These are phyloP conservation scores for Pichia sp. DNA, from an alignment of 1,139 yeast genomes.

Conservation along the genomic window DNA sequence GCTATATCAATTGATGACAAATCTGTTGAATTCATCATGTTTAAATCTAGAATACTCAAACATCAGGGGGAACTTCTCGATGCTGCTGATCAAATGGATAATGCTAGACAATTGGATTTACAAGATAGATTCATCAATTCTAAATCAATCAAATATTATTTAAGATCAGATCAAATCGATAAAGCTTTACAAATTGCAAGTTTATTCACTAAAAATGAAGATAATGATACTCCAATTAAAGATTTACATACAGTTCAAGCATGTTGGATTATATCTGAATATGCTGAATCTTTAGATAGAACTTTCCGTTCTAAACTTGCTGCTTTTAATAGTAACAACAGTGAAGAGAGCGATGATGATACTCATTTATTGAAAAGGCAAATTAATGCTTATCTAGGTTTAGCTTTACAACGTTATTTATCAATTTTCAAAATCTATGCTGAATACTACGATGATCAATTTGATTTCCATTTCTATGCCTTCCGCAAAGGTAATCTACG, in stretches of 20 bases:
- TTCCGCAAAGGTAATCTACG: conserved; percentile 87
- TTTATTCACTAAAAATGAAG: conserved; percentile 78
- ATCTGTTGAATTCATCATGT: conserved; percentile 69
- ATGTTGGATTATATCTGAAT: conserved; percentile 80
- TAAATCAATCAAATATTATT: conserved; percentile 73
- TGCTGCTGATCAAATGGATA: conserved; percentile 63
- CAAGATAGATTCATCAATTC: conserved; percentile 91
- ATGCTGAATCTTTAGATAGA: conserved; percentile 73
- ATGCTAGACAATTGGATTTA: conserved; percentile 69
- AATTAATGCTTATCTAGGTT: conserved; percentile 45
- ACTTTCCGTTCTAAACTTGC: conserved; percentile 26
- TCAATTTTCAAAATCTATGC: conserved; percentile 63
- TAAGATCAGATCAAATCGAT: conserved; percentile 73
- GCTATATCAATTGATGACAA: conserved; percentile 77
- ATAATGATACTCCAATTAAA: conserved; percentile 68
- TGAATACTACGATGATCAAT: conserved; percentile 74
- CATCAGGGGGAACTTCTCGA: conserved; percentile 52
- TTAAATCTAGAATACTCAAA: conserved; percentile 75
- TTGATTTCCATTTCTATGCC: conserved; percentile 91
- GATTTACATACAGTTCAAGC: conserved; percentile 89
- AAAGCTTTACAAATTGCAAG: conserved; percentile 71
- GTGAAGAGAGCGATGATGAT: too few relatives aligned
- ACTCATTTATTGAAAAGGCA: conserved; percentile 26
- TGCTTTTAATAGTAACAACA: too few relatives aligned
- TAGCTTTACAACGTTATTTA: conserved; percentile 72